Evolutionary conservation across 75 land plant genomes (phyloP), one percentile per base, ranked within the genome.

Genomic region (Cunninghamia lanceolata): DNA sequence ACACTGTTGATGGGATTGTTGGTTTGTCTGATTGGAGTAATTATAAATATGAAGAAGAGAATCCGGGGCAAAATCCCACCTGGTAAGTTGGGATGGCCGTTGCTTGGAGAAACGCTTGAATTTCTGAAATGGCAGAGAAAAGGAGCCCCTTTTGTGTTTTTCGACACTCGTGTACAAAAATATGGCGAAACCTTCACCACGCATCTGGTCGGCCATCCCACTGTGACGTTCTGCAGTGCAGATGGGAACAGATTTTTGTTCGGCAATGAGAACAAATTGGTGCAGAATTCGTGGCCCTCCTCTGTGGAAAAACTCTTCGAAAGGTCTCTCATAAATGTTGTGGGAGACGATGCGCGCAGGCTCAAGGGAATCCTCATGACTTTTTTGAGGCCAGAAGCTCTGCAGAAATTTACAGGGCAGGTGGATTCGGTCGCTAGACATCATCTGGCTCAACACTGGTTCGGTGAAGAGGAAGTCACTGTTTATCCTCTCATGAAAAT

Each of bases 61-160:
- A 0, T 25, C 0, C 3, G 43, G 85, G 86, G 78, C 43, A 70
- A 79, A 16, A 66, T 91, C 1, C 95, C 95, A 32, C 95, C 95
- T 63, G 96, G 92, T 1, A 56, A 73, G 34, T 85, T 86, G 88
- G 96, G 95, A 32, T 85, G 89, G 54, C 96, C 90, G 2, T 88
- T 86, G 85, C 87, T 94, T 42, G 96, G 91, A 66, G 96, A 91
- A 78, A 94, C 93, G 21, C 54, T 84, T 54, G 86, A 89, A 13
- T 89, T 90, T 87, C 88, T 85, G 73, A 45, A 54, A 68, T 86
- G 87, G 5, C 86, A 78, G 21, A 77, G 71, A 70, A 76, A 28
- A 3, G 87, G 89, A 68, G 50, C 21, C 3, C 53, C 88, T 32
- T 87, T 45, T 43, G 92, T 88, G n/a, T 93, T 91, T 34, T 85